Base-by-base conservation (phyloP, 805 yeast genomes). In the Sungouiozyma intestinalis region DNA sequence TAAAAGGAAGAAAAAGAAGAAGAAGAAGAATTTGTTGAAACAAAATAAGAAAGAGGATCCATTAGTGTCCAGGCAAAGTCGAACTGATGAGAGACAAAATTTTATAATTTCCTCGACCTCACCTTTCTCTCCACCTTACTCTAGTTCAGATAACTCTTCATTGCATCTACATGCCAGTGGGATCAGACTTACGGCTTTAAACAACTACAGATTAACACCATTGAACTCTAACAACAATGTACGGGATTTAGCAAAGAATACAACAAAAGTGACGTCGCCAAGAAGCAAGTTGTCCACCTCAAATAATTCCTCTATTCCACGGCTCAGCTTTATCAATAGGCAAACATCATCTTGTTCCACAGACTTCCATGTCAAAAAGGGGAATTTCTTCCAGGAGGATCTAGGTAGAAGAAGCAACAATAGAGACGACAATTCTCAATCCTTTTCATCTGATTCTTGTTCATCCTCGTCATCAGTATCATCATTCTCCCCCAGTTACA, bases 391-490 rank as follows among this genome's bases (percentile, higher is more conserved):
- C 29, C 29, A 24, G 11, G 29, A 24, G 6, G 29, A 24, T 11
- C 11, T 24, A 24, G 9, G 29, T 24, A 24, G 29, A 24, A 24
- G 9, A 7, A 24, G 29, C 11, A 24, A 24, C n/a, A n/a, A n/a
- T n/a, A n/a, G n/a, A n/a, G n/a, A n/a, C n/a, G n/a, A n/a, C n/a
- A n/a, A n/a, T n/a, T n/a, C n/a, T n/a, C n/a, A n/a, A 17, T 14
- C 21, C 8, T 15, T n/a, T 4, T 32, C 17, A 14, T n/a, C 40
- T 4, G 35, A 11, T 14, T 16, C 40, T 15, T 38, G 17, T 21
- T 20, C 40, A 16, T 27, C 41, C n/a, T 39, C 37, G 27, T 18
- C 33, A 17, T 39, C 41, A 4, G 16, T 27, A 14, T 35, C 20
- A 8, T 35, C 38, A 11, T 35, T 6, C 15, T 18, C 7, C 29